Conservation (phyloP, 257 asterid species). For the Anisodus tanguticus region DNA sequence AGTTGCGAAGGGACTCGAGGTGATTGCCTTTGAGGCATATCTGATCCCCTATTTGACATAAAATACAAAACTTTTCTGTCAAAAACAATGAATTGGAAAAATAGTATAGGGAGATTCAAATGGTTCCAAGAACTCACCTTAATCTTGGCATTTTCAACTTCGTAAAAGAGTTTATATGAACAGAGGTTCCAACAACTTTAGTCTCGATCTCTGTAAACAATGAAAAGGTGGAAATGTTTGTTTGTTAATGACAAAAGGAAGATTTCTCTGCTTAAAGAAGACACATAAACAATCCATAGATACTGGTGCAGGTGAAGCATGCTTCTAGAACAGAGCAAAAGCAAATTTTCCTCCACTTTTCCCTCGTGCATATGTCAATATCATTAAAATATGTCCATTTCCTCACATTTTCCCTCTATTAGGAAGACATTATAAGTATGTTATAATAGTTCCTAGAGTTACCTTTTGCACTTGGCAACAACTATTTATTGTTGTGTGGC, state of each 20-base stretch:
- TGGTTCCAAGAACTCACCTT: conserved; percentile 48
- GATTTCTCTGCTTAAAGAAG: not conserved
- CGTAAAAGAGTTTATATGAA: not conserved
- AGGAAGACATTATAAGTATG: not conserved
- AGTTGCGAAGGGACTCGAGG: conserved; percentile 59
- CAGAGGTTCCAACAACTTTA: not conserved
- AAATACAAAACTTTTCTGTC: not conserved
- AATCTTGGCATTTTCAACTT: conserved; percentile 66
- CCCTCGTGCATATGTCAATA: conserved; percentile 45
- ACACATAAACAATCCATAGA: not conserved
- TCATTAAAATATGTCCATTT: conserved; percentile 45
- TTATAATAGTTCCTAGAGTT: not conserved
- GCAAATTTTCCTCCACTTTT: conserved; percentile 39
- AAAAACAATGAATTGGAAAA: not conserved
- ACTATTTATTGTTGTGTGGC: not conserved
- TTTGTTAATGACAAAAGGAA: conserved; percentile 19
- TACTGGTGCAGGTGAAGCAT: conserved; percentile 30
- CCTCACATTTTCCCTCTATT: not conserved
- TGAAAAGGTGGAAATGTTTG: conserved; percentile 5
- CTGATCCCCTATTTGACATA: conserved; percentile 53
- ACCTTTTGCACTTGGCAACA: not conserved
- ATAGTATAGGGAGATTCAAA: conserved; percentile 17
- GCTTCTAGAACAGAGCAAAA: conserved; percentile 28
- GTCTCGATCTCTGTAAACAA: conserved; percentile 7
- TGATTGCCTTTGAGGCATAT: conserved; percentile 72